A percentile compares a stretch with the other conserved stretches of the same genome.
Conservation (phyloP, 2,329 filamentous ascomycete species). For the Trichoderma polysporum region DNA sequence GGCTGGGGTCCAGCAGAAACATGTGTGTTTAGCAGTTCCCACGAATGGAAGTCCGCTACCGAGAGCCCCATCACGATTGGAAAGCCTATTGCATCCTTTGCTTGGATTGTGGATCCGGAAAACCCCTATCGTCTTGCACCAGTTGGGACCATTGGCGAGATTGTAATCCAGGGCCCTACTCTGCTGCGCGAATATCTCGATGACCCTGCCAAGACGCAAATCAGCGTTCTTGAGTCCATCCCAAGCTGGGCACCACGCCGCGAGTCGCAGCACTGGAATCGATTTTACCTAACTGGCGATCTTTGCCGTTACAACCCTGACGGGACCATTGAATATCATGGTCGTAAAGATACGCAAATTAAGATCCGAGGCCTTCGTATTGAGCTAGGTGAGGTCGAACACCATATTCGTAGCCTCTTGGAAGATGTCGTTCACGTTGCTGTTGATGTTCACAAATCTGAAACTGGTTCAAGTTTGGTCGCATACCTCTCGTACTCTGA, state of each 20-base stretch:
- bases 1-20: constrained; percentile 25
- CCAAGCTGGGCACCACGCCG: neutral
- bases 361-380: constrained; percentile 3
- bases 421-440: neutral
- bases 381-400: constrained; percentile 16
- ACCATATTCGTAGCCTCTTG: neutral
- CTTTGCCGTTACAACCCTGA: neutral
- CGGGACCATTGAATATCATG: constrained; percentile 10
- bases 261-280: neutral
- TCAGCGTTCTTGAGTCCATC: neutral
- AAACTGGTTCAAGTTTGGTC: neutral
- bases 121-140: constrained; percentile 14
- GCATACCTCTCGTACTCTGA: constrained; percentile 9
- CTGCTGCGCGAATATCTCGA: constrained; percentile 9
- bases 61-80: constrained; percentile 17
- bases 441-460: constrained; percentile 8
- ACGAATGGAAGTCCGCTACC: constrained; percentile 7
- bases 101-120: constrained; percentile 8
- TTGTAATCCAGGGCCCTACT: constrained; percentile 19
- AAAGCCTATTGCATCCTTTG: neutral
- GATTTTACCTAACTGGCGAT: constrained; percentile 10
- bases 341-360: too few species aligned
- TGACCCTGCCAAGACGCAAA: neutral
- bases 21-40: constrained; percentile 11
- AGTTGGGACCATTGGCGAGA: constrained; percentile 10